Evolutionary conservation across 768 basidiomycete species (phyloP), one percentile per base, ranked within the genome.

Genomic region (Sarcodon sp.): DNA sequence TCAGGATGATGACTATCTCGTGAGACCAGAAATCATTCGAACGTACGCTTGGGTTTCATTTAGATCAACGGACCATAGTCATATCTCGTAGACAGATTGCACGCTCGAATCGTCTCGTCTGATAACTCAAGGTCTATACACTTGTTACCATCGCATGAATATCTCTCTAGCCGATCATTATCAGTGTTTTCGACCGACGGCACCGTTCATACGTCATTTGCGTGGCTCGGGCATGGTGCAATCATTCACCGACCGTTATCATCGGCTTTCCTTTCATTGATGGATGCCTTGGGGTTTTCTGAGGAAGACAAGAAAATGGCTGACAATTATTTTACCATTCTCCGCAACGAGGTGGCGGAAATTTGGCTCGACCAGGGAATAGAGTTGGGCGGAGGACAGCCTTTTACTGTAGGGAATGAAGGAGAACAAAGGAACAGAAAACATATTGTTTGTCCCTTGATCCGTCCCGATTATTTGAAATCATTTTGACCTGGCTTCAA

Each of bases 1-100:
- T 9, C 50, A 83, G 81, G 82, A 84, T 55, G 82, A 85, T 55
- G 83, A 83, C 59, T 83, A 76, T 56, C 64, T 83, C 16, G 57
- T 85, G 44, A 59, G 66, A 32, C 75, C 82, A 7, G 73, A 79
- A 52, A 66, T 80, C 33, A 71, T 83, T 49, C 64, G 65, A 33
- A 58, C 73, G 0, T 41, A 9, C 15, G 39, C 2, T 4, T 4
- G 13, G 5, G 18, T 16, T 41, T 27, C 13, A 15, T 27, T 41
- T 13, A 11, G 15, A 27, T 8, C 39, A 15, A 9, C 4, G 4
- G 15, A 13, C 16, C 37, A 18, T 18, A 18, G 37, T 13, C 37
- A 38, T 41, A 41, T 13, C 39, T 41, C 37, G 37, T 13, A 38
- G 37, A 38, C 39, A 41, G 39, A 11, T 64, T 83, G n/a, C 68